Conservation (phyloP, 148 eudicot species). For the Chenopodium album region DNA sequence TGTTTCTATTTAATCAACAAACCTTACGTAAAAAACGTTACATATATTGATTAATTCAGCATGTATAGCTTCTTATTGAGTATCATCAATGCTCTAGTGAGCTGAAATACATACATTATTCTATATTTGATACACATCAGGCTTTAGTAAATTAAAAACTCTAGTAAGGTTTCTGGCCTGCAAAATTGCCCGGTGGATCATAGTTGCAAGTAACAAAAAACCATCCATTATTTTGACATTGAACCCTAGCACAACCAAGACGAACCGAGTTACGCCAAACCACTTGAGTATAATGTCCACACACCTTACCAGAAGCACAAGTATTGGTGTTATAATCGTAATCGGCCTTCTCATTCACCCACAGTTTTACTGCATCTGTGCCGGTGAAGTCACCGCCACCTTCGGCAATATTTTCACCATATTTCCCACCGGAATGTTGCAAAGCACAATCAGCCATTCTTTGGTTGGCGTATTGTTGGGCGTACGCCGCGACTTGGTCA, state of each 20-base stretch:
- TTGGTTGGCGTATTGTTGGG: slow-evolving; percentile 28
- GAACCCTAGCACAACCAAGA: slow-evolving; percentile 6
- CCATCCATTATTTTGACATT: neutral
- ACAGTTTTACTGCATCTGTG: no score
- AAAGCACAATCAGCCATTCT: slow-evolving; percentile 25
- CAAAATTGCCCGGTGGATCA: neutral
- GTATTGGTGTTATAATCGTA: no score
- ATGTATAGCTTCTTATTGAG: no score
- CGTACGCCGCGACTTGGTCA: slow-evolving; percentile 23
- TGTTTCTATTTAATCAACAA: no score
- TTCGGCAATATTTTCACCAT: slow-evolving; percentile 38
- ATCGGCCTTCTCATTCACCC: no score
- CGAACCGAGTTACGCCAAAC: neutral
- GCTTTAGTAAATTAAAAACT: no score
- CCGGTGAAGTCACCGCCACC: slow-evolving; percentile 1
- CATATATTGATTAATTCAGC: no score
- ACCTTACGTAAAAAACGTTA: no score
- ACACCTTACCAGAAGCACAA: no score
- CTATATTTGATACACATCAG: no score
- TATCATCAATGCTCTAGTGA: no score
- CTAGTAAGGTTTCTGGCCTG: neutral
- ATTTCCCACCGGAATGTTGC: slow-evolving; percentile 28
- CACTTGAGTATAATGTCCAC: slow-evolving; percentile 1
- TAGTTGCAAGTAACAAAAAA: neutral
- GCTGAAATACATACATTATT: no score